Conservation (phyloP, 805 yeast genomes). For the Saccharomycopsis sp. region DNA sequence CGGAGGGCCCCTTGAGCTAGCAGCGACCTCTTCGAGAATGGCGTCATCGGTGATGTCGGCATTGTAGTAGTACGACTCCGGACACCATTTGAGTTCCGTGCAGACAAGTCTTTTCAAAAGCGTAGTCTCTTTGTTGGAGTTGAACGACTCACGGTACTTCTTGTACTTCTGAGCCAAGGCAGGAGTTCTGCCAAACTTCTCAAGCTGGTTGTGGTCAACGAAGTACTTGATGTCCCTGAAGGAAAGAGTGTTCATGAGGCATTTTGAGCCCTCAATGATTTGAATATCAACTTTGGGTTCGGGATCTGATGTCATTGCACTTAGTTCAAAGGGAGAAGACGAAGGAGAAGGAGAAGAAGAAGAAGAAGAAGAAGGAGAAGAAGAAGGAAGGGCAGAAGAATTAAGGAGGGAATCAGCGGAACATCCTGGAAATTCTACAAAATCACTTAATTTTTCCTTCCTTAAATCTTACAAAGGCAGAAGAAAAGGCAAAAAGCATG, state of each 20-base stretch:
- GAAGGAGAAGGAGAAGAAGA: too few species aligned
- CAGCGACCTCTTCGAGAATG: background rate
- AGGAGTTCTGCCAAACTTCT: constrained; percentile 12
- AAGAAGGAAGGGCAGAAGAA: too few species aligned
- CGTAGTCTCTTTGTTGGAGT: background rate
- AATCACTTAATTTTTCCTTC: too few species aligned
- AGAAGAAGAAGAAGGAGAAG: too few species aligned
- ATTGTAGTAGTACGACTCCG: constrained; percentile 4
- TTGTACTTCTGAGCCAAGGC: constrained; percentile 9
- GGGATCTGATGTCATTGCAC: too few species aligned
- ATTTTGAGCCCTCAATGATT: constrained; percentile 13
- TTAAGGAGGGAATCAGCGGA: too few species aligned
- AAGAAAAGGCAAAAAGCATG: too few species aligned
- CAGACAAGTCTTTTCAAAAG: constrained; percentile 17
- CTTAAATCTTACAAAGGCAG: too few species aligned
- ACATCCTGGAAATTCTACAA: too few species aligned
- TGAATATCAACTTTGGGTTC: too few species aligned
- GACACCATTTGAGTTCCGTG: constrained; percentile 17
- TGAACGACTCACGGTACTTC: constrained; percentile 5
- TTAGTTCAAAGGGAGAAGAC: too few species aligned
- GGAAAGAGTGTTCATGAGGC: constrained; percentile 6
- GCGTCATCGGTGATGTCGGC: constrained; percentile 8
- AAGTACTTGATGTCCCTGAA: constrained; percentile 12
- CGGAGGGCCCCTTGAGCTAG: constrained; percentile 21
- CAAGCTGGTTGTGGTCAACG: constrained; percentile 9